Evolutionary conservation across 2,329 filamentous ascomycete genomes (phyloP), one percentile per base, ranked within the genome.

Genomic region (Fusarium sp.): DNA sequence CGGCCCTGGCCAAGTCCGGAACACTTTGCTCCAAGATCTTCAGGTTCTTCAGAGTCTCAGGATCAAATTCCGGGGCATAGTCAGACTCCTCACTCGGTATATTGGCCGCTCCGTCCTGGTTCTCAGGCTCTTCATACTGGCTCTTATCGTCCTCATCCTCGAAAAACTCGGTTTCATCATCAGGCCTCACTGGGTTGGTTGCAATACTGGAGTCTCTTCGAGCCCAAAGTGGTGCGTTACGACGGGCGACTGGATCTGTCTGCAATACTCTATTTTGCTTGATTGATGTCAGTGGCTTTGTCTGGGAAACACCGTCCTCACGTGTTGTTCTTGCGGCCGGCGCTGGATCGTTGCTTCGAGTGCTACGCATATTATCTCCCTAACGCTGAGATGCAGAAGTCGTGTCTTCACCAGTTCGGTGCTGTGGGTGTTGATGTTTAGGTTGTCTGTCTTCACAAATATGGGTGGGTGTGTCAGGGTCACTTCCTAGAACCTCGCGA

Each of bases 21-120:
- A 80, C 54, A 20, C 71, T 74, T 23, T 72, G 64, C 20, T 71
- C 58, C 60, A 76, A 71, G 25, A 76, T 71, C 30, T 69, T 66
- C 9, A 65, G 59, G 20, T 53, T 53, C 23, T 55, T 61, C 67
- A 18, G 71, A 20, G 14, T 18, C 21, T 40, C 63, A n/a, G 60
- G 55, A 49, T 67, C 71, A 21, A 48, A 48, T 41, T 66, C 66
- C 12, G 27, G n/a, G 46, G 47, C 37, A 42, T 37, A 32, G 14
- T 41, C 49, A 41, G 45, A 21, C 27, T 60, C 47, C 32, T 59
- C 37, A 45, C 46, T 20, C 20, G 59, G 43, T 43, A 43, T 53
- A 32, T 55, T 30, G 18, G 28, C 12, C 16, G 21, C 13, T 13
- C 37, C 27, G n/a, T n/a, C 45, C 23, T 71, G 63, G 40, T 59